These are phyloP conservation scores for Agarophyton chilense DNA, from an alignment of 23 red algal species.

Conservation along the genomic window DNA sequence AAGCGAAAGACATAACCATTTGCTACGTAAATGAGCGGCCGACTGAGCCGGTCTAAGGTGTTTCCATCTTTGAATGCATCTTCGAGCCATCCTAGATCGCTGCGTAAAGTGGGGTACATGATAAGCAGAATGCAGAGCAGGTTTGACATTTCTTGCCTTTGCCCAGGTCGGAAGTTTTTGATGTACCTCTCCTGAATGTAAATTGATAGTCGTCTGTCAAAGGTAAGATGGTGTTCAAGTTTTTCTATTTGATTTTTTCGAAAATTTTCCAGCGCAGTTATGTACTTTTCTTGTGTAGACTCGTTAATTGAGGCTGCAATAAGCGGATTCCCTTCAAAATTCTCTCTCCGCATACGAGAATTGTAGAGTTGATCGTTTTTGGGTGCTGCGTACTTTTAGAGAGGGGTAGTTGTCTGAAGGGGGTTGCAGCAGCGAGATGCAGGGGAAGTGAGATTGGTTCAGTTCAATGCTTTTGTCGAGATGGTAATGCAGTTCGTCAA, in stretches of 20 bases:
- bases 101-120: background rate
- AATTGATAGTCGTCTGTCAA: too few species aligned
- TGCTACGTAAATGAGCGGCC: background rate
- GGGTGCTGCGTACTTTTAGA: too few species aligned
- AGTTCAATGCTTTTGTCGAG: too few species aligned
- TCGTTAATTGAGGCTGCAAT: background rate
- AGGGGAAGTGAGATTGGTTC: too few species aligned
- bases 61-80: background rate
- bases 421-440: too few species aligned
- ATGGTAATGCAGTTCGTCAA: too few species aligned
- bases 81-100: background rate
- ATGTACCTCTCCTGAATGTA: background rate
- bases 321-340: background rate
- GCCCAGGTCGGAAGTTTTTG: background rate
- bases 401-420: too few species aligned
- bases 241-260: background rate
- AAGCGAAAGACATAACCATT: background rate
- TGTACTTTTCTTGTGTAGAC: background rate
- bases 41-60: background rate
- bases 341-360: too few species aligned
- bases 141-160: constrained; percentile 14
- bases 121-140: background rate
- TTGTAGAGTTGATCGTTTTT: too few species aligned
- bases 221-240: background rate
- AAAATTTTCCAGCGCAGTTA: background rate